Percentiles rank a stretch among this genome's conserved stretches.
Evolutionary conservation across 2,329 filamentous ascomycete species (phyloP).

Genomic region (Ophiostoma populinum): DNA sequence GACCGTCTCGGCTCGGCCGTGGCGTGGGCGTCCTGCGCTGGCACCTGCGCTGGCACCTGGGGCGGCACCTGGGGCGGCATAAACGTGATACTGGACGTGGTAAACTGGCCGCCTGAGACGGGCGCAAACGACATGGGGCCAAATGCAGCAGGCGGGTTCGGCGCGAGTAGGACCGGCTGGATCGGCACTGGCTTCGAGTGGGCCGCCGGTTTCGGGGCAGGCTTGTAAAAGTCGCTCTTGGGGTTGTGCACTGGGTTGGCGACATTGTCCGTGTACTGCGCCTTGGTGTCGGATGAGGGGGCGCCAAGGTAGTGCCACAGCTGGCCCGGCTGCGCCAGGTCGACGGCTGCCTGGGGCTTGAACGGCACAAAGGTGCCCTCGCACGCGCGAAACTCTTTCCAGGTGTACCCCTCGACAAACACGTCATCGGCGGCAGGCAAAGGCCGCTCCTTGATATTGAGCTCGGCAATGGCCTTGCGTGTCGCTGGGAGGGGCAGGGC

Average conservation of each 20-base stretch:
- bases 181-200: conserved; percentile 6
- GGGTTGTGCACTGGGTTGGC: conserved; percentile 40
- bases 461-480: conserved; percentile 43
- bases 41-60: too few relatives aligned
- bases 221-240: conserved; percentile 56
- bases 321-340: conserved; percentile 55
- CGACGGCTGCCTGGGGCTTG: conserved; percentile 47
- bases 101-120: not conserved
- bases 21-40: not conserved
- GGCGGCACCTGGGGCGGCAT: too few relatives aligned
- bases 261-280: conserved; percentile 76
- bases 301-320: conserved; percentile 81
- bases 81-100: not conserved
- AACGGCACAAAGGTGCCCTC: conserved; percentile 29
- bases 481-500: conserved; percentile 54
- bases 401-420: conserved; percentile 51
- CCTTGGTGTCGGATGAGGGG: conserved; percentile 74
- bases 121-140: conserved; percentile 9
- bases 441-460: conserved; percentile 49
- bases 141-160: not conserved
- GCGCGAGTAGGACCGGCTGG: conserved; percentile 6
- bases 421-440: conserved; percentile 46
- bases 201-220: conserved; percentile 31
- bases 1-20: conserved; percentile 10
- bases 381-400: conserved; percentile 64